A percentile compares a stretch with the other conserved stretches of the same genome.
phyloP scores from a whole-genome alignment of 2,329 filamentous ascomycete genomes.

The Apiospora marii region DNA sequence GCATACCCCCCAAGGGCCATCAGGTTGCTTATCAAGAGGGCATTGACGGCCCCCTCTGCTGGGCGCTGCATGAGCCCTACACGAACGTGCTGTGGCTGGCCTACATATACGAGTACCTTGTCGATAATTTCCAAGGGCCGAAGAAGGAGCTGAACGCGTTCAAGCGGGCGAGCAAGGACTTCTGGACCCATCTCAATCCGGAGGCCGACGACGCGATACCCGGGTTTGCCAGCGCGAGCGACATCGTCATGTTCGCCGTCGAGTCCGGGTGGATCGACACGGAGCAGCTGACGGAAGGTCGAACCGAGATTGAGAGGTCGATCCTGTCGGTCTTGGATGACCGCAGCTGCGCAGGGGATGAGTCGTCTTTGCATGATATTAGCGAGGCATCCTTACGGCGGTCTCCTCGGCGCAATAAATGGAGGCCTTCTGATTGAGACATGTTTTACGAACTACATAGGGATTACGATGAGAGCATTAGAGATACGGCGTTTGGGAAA shows the following conservation, averaged over 20 bases:
- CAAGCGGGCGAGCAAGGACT: slow-evolving; percentile 56
- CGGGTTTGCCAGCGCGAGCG: slow-evolving; percentile 62
- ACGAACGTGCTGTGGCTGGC: slow-evolving; percentile 72
- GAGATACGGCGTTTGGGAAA: background rate
- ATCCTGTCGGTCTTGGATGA: slow-evolving; percentile 40
- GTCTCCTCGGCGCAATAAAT: slow-evolving; percentile 34
- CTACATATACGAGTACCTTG: slow-evolving; percentile 65
- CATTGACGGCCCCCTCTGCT: slow-evolving; percentile 58
- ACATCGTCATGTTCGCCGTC: slow-evolving; percentile 64
- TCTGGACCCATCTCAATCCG: slow-evolving; percentile 63
- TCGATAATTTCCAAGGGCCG: slow-evolving; percentile 54
- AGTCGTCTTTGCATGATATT: slow-evolving; percentile 13
- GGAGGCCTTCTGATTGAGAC: slow-evolving; percentile 20
- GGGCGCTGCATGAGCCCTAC: slow-evolving; percentile 64
- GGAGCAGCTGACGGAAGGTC: slow-evolving; percentile 55
- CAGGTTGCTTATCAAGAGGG: slow-evolving; percentile 55
- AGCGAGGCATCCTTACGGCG: slow-evolving; percentile 33
- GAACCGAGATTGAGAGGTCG: slow-evolving; percentile 42
- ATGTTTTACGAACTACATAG: background rate
- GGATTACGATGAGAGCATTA: background rate
- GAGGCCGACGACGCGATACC: slow-evolving; percentile 55
- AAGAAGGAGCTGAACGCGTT: slow-evolving; percentile 56
- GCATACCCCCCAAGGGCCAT: slow-evolving; percentile 57
- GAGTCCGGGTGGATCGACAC: slow-evolving; percentile 65
- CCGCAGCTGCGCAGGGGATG: slow-evolving; percentile 31